Conservation (phyloP, 2,329 filamentous ascomycete genomes). For the Botrytis elliptica region DNA sequence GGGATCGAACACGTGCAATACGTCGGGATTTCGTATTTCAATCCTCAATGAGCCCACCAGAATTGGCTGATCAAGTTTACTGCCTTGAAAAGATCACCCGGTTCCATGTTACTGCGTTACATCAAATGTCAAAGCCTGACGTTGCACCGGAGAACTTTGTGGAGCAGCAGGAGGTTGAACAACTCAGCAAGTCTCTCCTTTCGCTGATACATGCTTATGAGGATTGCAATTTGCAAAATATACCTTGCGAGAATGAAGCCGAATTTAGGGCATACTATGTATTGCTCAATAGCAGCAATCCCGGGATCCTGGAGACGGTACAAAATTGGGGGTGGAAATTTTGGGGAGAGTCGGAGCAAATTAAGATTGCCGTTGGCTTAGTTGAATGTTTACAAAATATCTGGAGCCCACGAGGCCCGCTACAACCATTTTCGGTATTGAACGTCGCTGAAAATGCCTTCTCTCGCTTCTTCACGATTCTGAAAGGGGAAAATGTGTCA, state of each 20-base stretch:
- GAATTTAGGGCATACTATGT: slow-evolving; percentile 67
- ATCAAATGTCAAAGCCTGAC: slow-evolving; percentile 58
- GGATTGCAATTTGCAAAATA: slow-evolving; percentile 58
- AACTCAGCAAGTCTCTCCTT: slow-evolving; percentile 63
- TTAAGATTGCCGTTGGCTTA: slow-evolving; percentile 61
- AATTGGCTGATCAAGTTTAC: slow-evolving; percentile 59
- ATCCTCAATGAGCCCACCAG: slow-evolving; percentile 53
- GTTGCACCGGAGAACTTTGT: slow-evolving; percentile 60
- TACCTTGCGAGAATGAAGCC: slow-evolving; percentile 60
- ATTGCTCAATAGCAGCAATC: slow-evolving; percentile 59
- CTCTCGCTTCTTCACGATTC: slow-evolving; percentile 58
- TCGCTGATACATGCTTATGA: slow-evolving; percentile 67
- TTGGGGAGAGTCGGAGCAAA: slow-evolving; percentile 56
- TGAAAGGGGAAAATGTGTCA: slow-evolving; percentile 56
- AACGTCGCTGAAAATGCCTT: slow-evolving; percentile 50
- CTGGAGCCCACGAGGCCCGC: slow-evolving; percentile 55
- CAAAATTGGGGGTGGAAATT: slow-evolving; percentile 55
- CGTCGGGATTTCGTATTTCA: slow-evolving; percentile 69
- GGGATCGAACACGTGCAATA: slow-evolving; percentile 67
- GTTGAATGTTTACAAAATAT: slow-evolving; percentile 61
- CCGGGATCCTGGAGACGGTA: slow-evolving; percentile 55
- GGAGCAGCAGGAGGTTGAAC: slow-evolving; percentile 66
- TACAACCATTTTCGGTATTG: slow-evolving; percentile 45
- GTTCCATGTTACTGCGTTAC: slow-evolving; percentile 64
- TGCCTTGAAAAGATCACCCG: slow-evolving; percentile 65